Percentiles rank a stretch among this genome's conserved stretches.
Evolutionary conservation across 306 rosid species (phyloP).

Genomic region (Rubus idaeus): DNA sequence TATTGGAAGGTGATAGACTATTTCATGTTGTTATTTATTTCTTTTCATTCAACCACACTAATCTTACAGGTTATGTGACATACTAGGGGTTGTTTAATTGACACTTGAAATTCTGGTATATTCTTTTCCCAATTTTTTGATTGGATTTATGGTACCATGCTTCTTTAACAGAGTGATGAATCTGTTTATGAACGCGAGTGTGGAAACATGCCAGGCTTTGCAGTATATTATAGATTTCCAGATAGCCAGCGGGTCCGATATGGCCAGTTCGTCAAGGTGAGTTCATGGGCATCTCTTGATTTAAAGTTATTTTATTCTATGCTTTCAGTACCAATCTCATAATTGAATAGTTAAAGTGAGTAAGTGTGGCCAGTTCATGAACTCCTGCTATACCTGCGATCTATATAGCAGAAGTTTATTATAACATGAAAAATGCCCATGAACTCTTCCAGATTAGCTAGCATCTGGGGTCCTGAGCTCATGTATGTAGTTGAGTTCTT

Average conservation of each 20-base stretch:
- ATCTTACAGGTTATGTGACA: background rate
- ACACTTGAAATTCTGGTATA: background rate
- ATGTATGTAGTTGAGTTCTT: background rate
- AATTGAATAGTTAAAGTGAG: background rate
- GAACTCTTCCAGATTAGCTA: background rate
- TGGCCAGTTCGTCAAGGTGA: constrained; percentile 92
- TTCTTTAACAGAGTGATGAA: constrained; percentile 79
- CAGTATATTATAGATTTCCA: constrained; percentile 94
- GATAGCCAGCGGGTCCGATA: constrained; percentile 89
- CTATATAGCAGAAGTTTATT: background rate
- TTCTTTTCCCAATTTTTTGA: background rate
- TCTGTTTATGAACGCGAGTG: constrained; percentile 95
- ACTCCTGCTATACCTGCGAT: background rate
- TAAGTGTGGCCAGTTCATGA: background rate
- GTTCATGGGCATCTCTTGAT: constrained; percentile 27
- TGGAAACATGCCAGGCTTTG: constrained; percentile 99
- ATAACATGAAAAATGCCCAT: background rate
- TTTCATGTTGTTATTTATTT: constrained; percentile 12
- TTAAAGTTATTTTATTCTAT: background rate
- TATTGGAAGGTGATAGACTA: constrained; percentile 77
- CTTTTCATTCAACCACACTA: background rate
- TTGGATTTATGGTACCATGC: constrained; percentile 8
- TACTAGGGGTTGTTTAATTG: background rate
- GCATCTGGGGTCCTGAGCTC: background rate
- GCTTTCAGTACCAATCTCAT: background rate